These are phyloP conservation scores for Suhomyces sp. DNA, from an alignment of 805 yeast genomes.

Conservation along the genomic window DNA sequence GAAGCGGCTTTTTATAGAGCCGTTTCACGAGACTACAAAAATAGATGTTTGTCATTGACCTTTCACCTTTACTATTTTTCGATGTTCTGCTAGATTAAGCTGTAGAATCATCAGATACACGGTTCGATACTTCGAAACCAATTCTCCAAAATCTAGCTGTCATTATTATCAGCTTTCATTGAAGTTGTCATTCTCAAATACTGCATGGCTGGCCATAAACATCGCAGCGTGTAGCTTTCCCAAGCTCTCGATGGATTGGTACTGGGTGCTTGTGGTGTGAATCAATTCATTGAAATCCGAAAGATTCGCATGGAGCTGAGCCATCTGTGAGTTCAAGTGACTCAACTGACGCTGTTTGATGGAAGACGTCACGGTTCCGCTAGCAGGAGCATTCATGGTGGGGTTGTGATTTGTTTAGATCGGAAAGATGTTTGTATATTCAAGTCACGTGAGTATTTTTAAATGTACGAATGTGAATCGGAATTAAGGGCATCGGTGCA, in stretches of 20 bases:
- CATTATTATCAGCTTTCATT: neutral
- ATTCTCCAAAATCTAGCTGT: neutral
- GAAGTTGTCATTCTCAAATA: conserved; percentile 37
- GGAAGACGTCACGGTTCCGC: conserved; percentile 6
- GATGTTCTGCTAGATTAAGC: neutral
- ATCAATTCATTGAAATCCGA: conserved; percentile 51
- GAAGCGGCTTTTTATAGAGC: neutral
- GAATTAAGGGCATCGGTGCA: neutral
- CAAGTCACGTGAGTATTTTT: neutral
- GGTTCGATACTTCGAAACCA: neutral
- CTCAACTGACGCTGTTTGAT: conserved; percentile 45
- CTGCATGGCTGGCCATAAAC: conserved; percentile 43
- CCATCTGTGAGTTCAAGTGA: conserved; percentile 51
- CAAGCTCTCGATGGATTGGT: conserved; percentile 47
- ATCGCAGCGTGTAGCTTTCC: conserved; percentile 59
- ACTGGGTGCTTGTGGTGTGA: conserved; percentile 51
- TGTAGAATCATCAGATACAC: neutral
- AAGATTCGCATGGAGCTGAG: conserved; percentile 55
- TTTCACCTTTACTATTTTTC: neutral
- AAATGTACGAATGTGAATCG: neutral
- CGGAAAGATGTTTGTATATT: neutral
- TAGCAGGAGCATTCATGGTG: conserved; percentile 5
- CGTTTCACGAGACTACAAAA: neutral
- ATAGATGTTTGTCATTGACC: neutral
- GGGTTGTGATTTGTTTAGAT: neutral